A percentile compares a stretch with the other conserved stretches of the same genome.
Evolutionary conservation across 805 yeast genomes (phyloP).

Genomic region (Candida sanyiensis): DNA sequence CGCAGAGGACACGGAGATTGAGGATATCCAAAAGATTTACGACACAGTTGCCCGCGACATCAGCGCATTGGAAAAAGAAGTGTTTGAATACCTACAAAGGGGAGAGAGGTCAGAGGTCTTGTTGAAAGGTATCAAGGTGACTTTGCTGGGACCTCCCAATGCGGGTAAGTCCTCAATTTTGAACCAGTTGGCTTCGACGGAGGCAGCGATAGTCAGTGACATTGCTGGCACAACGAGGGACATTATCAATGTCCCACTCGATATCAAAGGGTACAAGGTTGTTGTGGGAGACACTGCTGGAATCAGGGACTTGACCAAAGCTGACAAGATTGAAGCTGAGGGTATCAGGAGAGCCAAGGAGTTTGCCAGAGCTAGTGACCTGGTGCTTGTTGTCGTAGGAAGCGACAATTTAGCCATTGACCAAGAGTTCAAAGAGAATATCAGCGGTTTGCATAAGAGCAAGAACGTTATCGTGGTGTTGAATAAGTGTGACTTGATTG

Average conservation of each 20-base stretch:
- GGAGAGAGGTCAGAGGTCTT: conserved; percentile 57
- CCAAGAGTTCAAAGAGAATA: conserved; percentile 35
- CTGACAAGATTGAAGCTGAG: conserved; percentile 62
- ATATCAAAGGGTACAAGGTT: conserved; percentile 78
- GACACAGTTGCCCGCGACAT: conserved; percentile 43
- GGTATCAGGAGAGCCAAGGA: conserved; percentile 76
- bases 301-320: conserved; percentile 43
- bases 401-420: conserved; percentile 33
- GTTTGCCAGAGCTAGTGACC: conserved; percentile 55
- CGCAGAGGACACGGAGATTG: conserved; percentile 87
- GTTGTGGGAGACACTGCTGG: conserved; percentile 94
- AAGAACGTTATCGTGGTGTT: conserved; percentile 40
- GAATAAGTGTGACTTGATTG: conserved; percentile 55
- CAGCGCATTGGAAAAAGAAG: conserved; percentile 35
- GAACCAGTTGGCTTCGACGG: conserved; percentile 68
- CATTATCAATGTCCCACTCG: conserved; percentile 71
- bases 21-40: conserved; percentile 52
- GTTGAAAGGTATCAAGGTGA: conserved; percentile 64
- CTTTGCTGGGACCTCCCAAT: conserved; percentile 86
- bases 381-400: conserved; percentile 63
- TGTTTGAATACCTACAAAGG: conserved; percentile 36
- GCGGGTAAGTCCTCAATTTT: conserved; percentile 91
- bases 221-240: conserved; percentile 95
- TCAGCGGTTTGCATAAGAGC: conserved; percentile 26
- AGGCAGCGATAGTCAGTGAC: conserved; percentile 85